Base-by-base conservation (phyloP, 176 grass and related monocot species). In the Phoenix roebelenii region DNA sequence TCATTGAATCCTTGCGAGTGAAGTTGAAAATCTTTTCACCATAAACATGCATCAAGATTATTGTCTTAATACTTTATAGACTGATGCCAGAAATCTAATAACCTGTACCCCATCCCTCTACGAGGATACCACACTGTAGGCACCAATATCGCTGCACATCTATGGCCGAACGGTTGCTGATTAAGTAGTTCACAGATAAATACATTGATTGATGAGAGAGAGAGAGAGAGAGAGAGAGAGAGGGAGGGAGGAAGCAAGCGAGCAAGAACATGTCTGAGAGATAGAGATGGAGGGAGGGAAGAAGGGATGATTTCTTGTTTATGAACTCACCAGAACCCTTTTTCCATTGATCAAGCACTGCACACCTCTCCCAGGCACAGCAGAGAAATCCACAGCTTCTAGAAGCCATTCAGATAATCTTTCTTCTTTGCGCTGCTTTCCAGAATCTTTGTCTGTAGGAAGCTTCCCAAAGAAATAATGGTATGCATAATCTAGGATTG, bases 401-500 rank as follows among this genome's bases (percentile, higher is more conserved):
- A 89, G 76, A 60, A 98, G 72, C 87, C 79, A 98, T 24, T 55
- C 62, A 51, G 93, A 87, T 49, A 85, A 26, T 49, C 74, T 77
- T 39, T 88, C 20, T 20, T 20, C 84, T 68, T 84, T 88, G 23
- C 32, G 75, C 88, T 85, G 81, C 16, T 79, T 63, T 51, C 56
- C 55, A 29, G 65, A 64, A 80, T 69, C 51, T 77, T 88, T 73
- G 0, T 66, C 76, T 44, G 84, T 75, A 53, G 82, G 84, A 72
- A 89, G 66, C 78, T 88, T 81, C 14, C 67, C 84, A 74, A 91
- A 88, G 81, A 88, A 98, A 75, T 85, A 92, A 79, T 98, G 93
- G 57, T 82, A 85, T 66, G 87, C 87, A 60, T 98, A 89, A 48
- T 98, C 87, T 72, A 98, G 60, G 72, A 98, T 79, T 61, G 93